Conservation (phyloP, 441 rosid species). For the Mallotus japonicus region DNA sequence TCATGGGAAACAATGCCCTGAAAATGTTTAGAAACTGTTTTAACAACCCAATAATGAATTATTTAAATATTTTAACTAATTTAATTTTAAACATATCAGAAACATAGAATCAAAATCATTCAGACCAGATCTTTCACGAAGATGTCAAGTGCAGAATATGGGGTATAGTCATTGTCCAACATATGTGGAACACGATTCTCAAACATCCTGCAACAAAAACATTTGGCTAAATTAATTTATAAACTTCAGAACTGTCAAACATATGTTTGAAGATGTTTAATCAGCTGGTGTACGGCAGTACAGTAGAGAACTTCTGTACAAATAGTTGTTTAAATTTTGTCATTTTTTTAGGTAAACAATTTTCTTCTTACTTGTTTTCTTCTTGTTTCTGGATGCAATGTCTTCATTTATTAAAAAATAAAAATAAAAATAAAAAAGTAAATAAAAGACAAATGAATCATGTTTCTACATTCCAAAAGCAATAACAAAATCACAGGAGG, state of each 20-base stretch:
- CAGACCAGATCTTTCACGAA: slow-evolving; percentile 98
- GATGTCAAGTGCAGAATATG: slow-evolving; percentile 93
- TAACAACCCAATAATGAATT: slow-evolving; percentile 6
- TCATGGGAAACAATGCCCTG: slow-evolving; percentile 92
- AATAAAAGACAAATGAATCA: too few relatives aligned
- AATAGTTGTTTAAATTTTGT: neutral
- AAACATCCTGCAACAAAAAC: slow-evolving; percentile 78
- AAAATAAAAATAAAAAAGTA: neutral
- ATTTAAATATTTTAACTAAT: slow-evolving; percentile 6
- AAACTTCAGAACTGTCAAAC: neutral
- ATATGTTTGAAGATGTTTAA: neutral
- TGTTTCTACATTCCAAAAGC: neutral
- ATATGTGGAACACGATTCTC: slow-evolving; percentile 98
- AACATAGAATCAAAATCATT: slow-evolving; percentile 15
- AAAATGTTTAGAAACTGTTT: slow-evolving; percentile 23
- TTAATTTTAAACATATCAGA: neutral
- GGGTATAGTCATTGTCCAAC: slow-evolving; percentile 92
- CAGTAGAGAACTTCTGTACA: neutral
- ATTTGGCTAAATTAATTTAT: slow-evolving; percentile 5
- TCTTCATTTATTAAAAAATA: neutral
- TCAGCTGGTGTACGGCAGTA: neutral
- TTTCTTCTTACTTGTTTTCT: neutral
- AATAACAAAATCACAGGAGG: neutral
- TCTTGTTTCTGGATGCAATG: neutral
- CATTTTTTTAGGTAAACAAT: neutral